Percentiles rank a stretch among this genome's conserved stretches.
Evolutionary conservation across 2,329 filamentous ascomycete species (phyloP).

Genomic region (Metarhizium humberi): DNA sequence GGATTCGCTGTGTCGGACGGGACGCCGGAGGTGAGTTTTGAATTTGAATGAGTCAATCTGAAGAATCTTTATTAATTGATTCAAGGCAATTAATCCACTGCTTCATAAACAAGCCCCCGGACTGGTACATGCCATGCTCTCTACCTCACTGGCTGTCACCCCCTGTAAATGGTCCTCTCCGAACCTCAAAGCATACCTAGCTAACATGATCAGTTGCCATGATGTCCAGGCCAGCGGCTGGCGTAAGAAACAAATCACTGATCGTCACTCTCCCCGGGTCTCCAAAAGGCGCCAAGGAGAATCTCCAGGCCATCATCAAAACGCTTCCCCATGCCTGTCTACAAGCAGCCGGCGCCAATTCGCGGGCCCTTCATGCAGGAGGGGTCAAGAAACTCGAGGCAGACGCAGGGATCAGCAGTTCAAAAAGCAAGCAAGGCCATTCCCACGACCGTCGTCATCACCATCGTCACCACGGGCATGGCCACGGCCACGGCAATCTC

Average conservation of each 20-base stretch:
- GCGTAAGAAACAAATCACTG: conserved; percentile 70
- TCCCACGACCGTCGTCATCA: conserved; percentile 30
- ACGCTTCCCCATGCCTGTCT: conserved; percentile 92
- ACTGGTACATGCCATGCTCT: conserved; percentile 89
- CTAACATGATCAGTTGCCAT: conserved; percentile 60
- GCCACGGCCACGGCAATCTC: conserved; percentile 48
- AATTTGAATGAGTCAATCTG: background rate
- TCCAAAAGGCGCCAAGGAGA: conserved; percentile 90
- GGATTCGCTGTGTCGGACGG: conserved; percentile 79
- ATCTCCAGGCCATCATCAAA: conserved; percentile 78
- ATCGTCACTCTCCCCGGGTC: conserved; percentile 89
- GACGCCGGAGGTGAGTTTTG: conserved; percentile 69
- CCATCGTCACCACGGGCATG: conserved; percentile 29
- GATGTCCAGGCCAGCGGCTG: conserved; percentile 91
- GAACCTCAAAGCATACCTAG: no score
- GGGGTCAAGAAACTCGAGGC: conserved; percentile 76
- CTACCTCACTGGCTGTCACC: conserved; percentile 74
- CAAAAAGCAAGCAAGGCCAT: conserved; percentile 27
- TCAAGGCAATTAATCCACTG: background rate
- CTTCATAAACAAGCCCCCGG: conserved; percentile 52
- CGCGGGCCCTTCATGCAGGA: conserved; percentile 67
- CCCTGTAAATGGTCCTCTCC: conserved; percentile 56
- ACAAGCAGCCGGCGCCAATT: conserved; percentile 77
- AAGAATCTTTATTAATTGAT: background rate
- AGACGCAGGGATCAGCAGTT: conserved; percentile 58